A percentile compares a stretch with the other conserved stretches of the same genome.
Evolutionary conservation across 2,329 filamentous ascomycete species (phyloP).

Genomic region (Mollisiaceae sp.): DNA sequence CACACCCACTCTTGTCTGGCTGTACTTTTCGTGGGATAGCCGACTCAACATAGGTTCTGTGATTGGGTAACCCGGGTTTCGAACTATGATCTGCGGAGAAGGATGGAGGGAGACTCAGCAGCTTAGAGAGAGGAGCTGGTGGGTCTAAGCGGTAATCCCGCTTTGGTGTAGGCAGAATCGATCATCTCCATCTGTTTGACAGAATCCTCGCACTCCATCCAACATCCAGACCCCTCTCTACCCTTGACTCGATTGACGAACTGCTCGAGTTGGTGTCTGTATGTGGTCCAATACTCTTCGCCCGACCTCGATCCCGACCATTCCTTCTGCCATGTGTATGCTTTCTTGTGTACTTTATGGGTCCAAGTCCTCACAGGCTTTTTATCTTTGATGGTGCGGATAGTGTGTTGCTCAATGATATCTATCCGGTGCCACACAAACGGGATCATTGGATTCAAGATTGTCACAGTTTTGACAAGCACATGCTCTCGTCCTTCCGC

Average conservation of each 20-base stretch:
- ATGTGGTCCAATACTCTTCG: conserved; percentile 50
- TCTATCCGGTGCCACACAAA: conserved; percentile 34
- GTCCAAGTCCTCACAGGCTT: conserved; percentile 31
- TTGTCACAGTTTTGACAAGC: conserved; percentile 28
- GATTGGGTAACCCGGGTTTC: neutral
- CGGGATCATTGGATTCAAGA: conserved; percentile 31
- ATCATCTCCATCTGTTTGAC: conserved; percentile 52
- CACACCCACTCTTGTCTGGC: neutral
- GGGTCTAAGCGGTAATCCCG: conserved; percentile 42
- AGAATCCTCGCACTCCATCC: conserved; percentile 50
- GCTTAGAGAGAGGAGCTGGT: conserved; percentile 24
- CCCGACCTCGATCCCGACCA: conserved; percentile 24
- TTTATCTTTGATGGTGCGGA: conserved; percentile 22
- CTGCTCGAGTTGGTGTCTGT: conserved; percentile 53
- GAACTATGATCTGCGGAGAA: conserved; percentile 5
- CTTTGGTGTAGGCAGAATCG: conserved; percentile 53
- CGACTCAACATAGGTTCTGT: neutral
- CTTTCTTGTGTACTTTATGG: conserved; percentile 28
- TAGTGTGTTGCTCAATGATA: conserved; percentile 29
- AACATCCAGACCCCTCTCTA: conserved; percentile 44
- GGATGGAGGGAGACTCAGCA: neutral
- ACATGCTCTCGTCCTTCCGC: conserved; percentile 28
- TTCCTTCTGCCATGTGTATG: conserved; percentile 31
- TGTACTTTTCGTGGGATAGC: neutral
- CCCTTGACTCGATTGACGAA: conserved; percentile 54